Conservation (phyloP, 192 early-diverging fungal species). For the Coemansia furcata region DNA sequence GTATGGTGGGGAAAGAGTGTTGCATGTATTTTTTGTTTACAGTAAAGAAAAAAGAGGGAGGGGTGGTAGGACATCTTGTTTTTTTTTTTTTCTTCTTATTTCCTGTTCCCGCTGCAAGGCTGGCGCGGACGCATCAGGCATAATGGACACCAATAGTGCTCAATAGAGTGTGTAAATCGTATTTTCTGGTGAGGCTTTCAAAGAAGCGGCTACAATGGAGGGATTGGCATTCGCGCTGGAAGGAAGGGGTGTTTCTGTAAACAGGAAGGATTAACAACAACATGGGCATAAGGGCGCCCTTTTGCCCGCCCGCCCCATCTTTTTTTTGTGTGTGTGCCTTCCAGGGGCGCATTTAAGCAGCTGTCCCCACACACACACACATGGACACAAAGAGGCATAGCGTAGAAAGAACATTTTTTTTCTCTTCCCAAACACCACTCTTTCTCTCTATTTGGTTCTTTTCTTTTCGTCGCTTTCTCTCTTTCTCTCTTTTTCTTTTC, state of each 20-base stretch:
- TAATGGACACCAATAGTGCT: constrained; percentile 7
- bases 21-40: neutral
- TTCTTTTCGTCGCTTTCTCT: neutral
- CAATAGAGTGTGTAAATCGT: constrained; percentile 12
- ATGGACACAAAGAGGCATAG: neutral
- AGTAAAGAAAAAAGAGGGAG: neutral
- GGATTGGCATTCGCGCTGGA: neutral
- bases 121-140: neutral
- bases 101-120: neutral
- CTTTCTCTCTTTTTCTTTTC: neutral
- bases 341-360: neutral
- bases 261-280: constrained; percentile 10
- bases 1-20: neutral
- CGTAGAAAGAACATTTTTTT: neutral
- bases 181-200: neutral
- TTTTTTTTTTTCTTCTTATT: neutral
- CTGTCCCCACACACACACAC: neutral
- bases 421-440: neutral
- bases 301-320: neutral
- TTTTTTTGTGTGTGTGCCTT: neutral
- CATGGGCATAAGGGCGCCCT: neutral
- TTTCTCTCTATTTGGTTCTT: neutral
- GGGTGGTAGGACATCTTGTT: too few species aligned
- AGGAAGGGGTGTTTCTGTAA: constrained; percentile 1
- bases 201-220: constrained; percentile 2